Evolutionary conservation across 306 rosid genomes (phyloP), one percentile per base, ranked within the genome.

Genomic region (Adenanthera pavonina): DNA sequence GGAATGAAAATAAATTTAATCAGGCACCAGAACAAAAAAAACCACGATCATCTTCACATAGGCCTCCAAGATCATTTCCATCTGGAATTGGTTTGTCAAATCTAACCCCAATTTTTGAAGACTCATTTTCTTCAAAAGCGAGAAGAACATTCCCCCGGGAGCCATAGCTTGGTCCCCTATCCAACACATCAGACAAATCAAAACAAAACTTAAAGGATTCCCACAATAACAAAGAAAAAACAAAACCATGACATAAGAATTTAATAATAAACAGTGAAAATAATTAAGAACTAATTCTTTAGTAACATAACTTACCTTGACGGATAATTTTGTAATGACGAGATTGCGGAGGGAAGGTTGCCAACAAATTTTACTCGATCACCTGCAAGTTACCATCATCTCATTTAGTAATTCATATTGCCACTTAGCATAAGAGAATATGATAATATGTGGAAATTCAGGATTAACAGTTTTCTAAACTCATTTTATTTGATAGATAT

Each of bases 1-100:
- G 11, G 78, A 33, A 52, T 71, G 47, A 43, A 69, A 78, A 44
- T 43, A 19, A 81, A 75, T 9, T 19, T 34, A 83, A 71, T 49
- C 74, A 85, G 66, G 78, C 80, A 94, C 97, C 95, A 72, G 92
- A 89, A 87, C 97, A 94, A 80, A 94, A 94, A 89, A 94, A 94
- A 25, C 98, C 98, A 69, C 60, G 98, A 77, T 91, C 94, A 74
- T 83, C 94, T 85, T 94, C 98, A 35, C 97, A 92, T 77, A 72
- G 90, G 57, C 98, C 98, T 36, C 98, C 98, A 47, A 94, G 97
- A 79, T 94, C 92, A 86, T 91, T 94, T 17, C 98, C 98, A 84
- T 92, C 97, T 47, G 89, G 92, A 84, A 94, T 90, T 47, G 97
- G 86, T 84, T 94, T 94, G 65, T 94, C 97, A 88, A 94, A 94